These are phyloP conservation scores for Fagopyrum tataricum DNA, from an alignment of 148 eudicot genomes.

Conservation along the genomic window DNA sequence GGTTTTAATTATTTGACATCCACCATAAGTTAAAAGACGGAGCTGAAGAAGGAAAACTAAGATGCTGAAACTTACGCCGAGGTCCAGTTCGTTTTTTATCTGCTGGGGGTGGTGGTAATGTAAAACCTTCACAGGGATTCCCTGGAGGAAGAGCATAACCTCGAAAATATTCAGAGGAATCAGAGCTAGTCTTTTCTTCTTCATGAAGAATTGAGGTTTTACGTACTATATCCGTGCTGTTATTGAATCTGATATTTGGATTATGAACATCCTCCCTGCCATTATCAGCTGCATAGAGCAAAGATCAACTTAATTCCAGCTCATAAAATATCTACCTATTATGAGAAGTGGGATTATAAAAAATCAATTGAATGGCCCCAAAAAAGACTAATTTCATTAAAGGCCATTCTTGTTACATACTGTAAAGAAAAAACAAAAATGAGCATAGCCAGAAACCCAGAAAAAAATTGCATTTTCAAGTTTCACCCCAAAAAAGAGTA, in stretches of 20 bases:
- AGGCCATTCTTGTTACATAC: not conserved
- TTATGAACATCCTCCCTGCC: constrained; percentile 29
- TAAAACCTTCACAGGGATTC: constrained; percentile 83
- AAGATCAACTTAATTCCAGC: not conserved
- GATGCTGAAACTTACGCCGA: constrained; percentile 59
- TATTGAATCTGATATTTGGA: constrained; percentile 30
- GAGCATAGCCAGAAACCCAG: not conserved
- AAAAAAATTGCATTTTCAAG: not conserved
- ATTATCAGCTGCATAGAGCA: constrained; percentile 49
- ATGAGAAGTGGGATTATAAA: not conserved
- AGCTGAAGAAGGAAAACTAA: not conserved
- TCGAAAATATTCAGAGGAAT: constrained; percentile 47
- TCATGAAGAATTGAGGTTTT: constrained; percentile 10
- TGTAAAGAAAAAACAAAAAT: not conserved
- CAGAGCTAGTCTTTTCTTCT: constrained; percentile 29
- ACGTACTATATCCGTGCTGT: constrained; percentile 20
- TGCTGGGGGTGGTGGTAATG: constrained; percentile 91
- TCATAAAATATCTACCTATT: not conserved
- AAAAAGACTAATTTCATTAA: not conserved
- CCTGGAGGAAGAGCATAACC: constrained; percentile 94
- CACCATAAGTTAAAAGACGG: not conserved
- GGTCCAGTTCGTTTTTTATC: constrained; percentile 90
- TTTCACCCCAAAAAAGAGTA: not conserved
- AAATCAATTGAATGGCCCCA: not conserved
- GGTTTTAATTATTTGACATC: not conserved